Evolutionary conservation across 495 filamentous ascomycete species (phyloP), one percentile per base, ranked within the genome.

Genomic region (Daldinia concentrica): DNA sequence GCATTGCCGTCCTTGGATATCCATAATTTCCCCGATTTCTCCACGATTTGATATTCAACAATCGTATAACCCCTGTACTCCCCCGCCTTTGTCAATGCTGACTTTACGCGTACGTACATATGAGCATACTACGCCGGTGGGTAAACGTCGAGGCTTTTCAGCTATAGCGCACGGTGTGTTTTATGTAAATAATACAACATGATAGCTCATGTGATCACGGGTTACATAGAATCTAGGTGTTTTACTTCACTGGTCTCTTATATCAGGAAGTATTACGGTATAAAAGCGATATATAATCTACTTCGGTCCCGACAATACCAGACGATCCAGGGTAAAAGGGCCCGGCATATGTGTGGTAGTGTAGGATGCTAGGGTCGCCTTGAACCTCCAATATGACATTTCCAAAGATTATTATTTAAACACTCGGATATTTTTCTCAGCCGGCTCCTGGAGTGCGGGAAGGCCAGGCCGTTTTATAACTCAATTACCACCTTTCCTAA

Each of bases 1-100:
- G 58, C 55, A 74, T 65, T 70, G 66, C 67, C 66, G 64, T 71
- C 63, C 57, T 41, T 55, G 15, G 52, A 45, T 27, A 24, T 36
- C 54, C 58, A 58, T 69, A 66, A 51, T 68, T 62, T 62, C 71
- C 32, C 69, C 69, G 60, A 59, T 51, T 61, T 72, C 69, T 52
- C 71, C 70, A 64, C 70, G 62, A 45, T 64, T 51, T 62, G 32
- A 55, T 60, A 41, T 66, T 45, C 36, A 64, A 17, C 50, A 61
- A 37, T 54, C 24, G 55, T 58, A 48, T 26, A 22, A 72, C 61
- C 75, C 75, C 73, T 77, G 75, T 67, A 24, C 51, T 50, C 72
- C 75, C 67, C 75, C 75, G 69, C 75, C 75, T 77, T 77, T 77
- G 75, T 77, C 69, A 77, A 77, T 67, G 75, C 75, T 77, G 72